These are phyloP conservation scores for Dipteronia sinensis DNA, from an alignment of 345 rosid genomes.

Conservation along the genomic window DNA sequence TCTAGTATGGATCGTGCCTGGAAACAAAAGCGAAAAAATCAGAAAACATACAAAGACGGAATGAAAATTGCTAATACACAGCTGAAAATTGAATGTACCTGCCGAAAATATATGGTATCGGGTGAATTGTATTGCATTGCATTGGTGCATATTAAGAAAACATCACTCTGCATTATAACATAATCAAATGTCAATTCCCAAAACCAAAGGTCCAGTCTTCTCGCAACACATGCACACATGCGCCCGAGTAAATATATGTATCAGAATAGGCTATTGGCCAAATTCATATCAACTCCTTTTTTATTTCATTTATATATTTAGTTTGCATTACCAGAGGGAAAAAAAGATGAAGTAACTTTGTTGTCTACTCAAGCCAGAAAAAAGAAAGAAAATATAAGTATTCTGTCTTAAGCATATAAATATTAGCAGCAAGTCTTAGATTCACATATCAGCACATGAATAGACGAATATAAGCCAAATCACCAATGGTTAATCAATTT, in stretches of 20 bases:
- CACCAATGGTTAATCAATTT: not conserved
- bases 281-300: not conserved
- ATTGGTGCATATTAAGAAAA: constrained; percentile 74
- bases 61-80: constrained; percentile 6
- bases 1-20: constrained; percentile 92
- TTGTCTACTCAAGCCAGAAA: not conserved
- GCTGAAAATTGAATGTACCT: constrained; percentile 48
- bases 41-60: constrained; percentile 9
- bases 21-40: constrained; percentile 16
- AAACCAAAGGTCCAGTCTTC: constrained; percentile 1
- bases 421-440: constrained; percentile 2
- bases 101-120: constrained; percentile 77
- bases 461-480: not conserved
- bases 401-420: not conserved
- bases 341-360: not conserved
- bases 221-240: not conserved
- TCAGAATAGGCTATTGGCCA: not conserved
- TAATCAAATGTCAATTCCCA: constrained; percentile 10
- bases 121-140: constrained; percentile 93
- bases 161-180: constrained; percentile 59
- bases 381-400: not conserved
- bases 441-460: not conserved
- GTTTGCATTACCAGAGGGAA: not conserved
- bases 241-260: not conserved
- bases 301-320: constrained; percentile 1